These are phyloP conservation scores for Bipolaris cookei DNA, from an alignment of 2,329 filamentous ascomycete genomes.

Conservation along the genomic window DNA sequence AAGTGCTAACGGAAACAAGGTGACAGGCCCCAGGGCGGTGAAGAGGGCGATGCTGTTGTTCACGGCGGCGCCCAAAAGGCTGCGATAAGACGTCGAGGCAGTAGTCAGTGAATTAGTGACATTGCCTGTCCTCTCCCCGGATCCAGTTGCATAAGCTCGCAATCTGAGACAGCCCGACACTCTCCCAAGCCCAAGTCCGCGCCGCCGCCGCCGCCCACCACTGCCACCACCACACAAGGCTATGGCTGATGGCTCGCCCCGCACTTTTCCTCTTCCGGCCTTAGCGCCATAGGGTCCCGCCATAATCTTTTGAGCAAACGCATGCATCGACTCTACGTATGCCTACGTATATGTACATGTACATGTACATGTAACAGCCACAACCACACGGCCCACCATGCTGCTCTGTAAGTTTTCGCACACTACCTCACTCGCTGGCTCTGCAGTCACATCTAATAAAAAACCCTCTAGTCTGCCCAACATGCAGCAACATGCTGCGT, in stretches of 20 bases:
- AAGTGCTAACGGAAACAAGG: constrained; percentile 19
- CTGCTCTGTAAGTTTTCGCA: constrained; percentile 64
- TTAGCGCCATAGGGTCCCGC: constrained; percentile 34
- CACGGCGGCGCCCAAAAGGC: not conserved
- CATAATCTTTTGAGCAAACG: constrained; percentile 24
- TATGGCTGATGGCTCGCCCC: constrained; percentile 25
- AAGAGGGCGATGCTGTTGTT: constrained; percentile 2
- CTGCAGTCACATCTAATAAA: not conserved
- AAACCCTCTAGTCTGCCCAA: constrained; percentile 68
- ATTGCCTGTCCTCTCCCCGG: not conserved
- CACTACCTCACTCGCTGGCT: not conserved
- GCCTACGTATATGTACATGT: not conserved
- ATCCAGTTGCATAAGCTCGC: constrained; percentile 19
- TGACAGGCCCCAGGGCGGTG: constrained; percentile 10
- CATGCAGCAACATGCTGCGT: constrained; percentile 83
- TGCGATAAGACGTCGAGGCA: not conserved
- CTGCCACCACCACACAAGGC: not conserved
- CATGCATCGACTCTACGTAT: not conserved
- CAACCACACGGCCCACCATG: constrained; percentile 54
- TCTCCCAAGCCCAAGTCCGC: constrained; percentile 18
- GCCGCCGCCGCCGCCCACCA: constrained; percentile 14
- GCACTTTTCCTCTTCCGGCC: constrained; percentile 30
- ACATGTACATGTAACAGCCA: not conserved
- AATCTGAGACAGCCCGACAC: constrained; percentile 25
- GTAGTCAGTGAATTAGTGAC: not conserved